A percentile compares a stretch with the other conserved stretches of the same genome.
These are phyloP conservation scores for Lagenaria siceraria DNA, from an alignment of 306 rosid genomes.

Conservation along the genomic window DNA sequence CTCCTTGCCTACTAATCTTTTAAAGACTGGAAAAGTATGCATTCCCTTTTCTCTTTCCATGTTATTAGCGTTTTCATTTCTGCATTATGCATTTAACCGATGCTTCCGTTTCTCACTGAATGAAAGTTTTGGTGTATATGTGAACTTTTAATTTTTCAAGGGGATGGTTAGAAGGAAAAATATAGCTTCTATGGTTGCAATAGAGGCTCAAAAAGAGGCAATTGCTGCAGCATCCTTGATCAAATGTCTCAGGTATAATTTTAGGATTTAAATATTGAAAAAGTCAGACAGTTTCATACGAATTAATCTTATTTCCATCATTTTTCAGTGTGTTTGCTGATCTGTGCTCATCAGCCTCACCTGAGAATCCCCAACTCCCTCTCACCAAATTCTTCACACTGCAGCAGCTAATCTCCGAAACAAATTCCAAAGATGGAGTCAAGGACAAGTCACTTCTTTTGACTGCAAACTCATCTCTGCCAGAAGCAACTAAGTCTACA, in stretches of 20 bases:
- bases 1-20: conserved; percentile 53
- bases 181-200: conserved; percentile 60
- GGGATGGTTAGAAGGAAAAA: conserved; percentile 73
- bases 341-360: conserved; percentile 55
- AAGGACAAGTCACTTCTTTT: conserved; percentile 36
- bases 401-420: conserved; percentile 46
- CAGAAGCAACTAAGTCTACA: conserved; percentile 35
- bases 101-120: conserved; percentile 4
- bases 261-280: background rate
- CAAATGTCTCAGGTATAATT: conserved; percentile 61
- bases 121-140: background rate
- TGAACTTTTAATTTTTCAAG: conserved; percentile 28
- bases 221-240: conserved; percentile 50
- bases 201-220: conserved; percentile 88
- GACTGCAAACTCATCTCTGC: conserved; percentile 21
- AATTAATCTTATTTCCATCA: background rate
- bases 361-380: conserved; percentile 59
- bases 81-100: background rate
- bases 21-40: conserved; percentile 64
- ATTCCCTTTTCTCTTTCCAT: background rate
- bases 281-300: background rate
- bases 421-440: conserved; percentile 21
- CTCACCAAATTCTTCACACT: conserved; percentile 63
- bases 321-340: conserved; percentile 51
- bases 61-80: background rate